Evolutionary conservation across 2,329 filamentous ascomycete species (phyloP), one percentile per base, ranked within the genome.

Genomic region (Ampelomyces quisqualis): DNA sequence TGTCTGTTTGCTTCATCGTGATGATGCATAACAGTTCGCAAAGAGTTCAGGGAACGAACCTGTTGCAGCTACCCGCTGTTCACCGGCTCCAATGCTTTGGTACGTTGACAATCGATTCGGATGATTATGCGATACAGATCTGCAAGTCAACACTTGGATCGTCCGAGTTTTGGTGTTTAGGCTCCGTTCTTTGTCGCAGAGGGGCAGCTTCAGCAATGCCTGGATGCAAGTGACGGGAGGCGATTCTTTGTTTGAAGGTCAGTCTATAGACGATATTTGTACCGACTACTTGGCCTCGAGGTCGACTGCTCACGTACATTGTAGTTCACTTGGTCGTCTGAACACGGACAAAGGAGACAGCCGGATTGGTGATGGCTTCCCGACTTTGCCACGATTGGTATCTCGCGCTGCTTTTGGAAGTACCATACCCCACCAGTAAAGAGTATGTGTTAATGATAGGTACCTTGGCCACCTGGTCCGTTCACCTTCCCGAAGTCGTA

Each of bases 291-390:
- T 47, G 56, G 46, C 43, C 53, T 65, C 57, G 52, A 66, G 49
- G 49, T 53, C 46, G 40, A 60, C 56, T 64, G 58, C 59, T 65
- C 59, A 65, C 59, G 53, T 63, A 62, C 50, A 54, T 38, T 57
- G 49, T 53, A 60, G 57, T 51, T 53, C 51, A 58, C 49, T 44
- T 55, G 46, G 49, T 52, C 50, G 59, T 51, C 64, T 67, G 60
- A 67, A 62, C 57, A 63, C 64, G 65, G 65, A 69, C 65, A 69
- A 69, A 67, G n/a, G 65, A 62, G 54, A 50, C 53, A 48, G 52
- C 64, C 62, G 65, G 61, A 67, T 67, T 50, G 57, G 64, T 66
- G 49, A 53, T 57, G 53, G 56, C 47, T 54, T 60, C 51, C 49
- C 47, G 49, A 56, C 49, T 53, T 61, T 62, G 53, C 62, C 59